Percentiles rank a stretch among this genome's conserved stretches.
Conservation (phyloP, 2,329 filamentous ascomycete species). For the Parascedosporium putredinis region DNA sequence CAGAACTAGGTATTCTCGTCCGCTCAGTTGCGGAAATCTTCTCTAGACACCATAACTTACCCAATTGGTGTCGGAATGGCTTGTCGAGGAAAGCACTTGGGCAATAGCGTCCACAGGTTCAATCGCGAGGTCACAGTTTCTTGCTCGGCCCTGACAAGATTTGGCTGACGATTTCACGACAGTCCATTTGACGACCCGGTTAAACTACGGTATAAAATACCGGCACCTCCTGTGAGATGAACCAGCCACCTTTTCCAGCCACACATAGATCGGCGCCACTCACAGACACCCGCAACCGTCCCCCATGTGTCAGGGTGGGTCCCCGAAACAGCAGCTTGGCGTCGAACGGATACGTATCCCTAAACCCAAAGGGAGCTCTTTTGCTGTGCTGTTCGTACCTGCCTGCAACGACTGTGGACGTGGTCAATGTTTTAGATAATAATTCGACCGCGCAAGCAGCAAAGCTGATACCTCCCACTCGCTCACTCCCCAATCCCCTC, state of each 20-base stretch:
- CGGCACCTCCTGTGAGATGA: too few relatives aligned
- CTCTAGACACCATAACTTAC: background rate
- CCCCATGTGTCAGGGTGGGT: background rate
- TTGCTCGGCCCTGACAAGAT: background rate
- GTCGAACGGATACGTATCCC: slow-evolving; percentile 16
- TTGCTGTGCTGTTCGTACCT: slow-evolving; percentile 6
- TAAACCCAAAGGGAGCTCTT: slow-evolving; percentile 7
- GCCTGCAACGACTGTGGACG: too few relatives aligned
- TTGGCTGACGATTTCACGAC: slow-evolving; percentile 5
- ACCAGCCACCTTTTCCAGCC: too few relatives aligned
- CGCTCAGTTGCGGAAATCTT: background rate
- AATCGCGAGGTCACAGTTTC: too few relatives aligned
- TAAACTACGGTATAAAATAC: background rate
- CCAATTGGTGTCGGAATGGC: background rate
- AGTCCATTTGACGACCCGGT: background rate
- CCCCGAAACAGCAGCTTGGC: background rate
- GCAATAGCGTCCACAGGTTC: slow-evolving; percentile 1
- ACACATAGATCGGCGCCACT: too few relatives aligned
- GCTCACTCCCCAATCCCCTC: background rate
- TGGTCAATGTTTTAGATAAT: background rate
- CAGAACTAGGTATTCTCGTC: background rate
- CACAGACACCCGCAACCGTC: too few relatives aligned
- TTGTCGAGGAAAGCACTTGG: background rate
- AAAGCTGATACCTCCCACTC: background rate
- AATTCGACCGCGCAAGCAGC: slow-evolving; percentile 3